Base-by-base conservation (phyloP, 371 early-diverging fungal species). In the Mucor piriformis region DNA sequence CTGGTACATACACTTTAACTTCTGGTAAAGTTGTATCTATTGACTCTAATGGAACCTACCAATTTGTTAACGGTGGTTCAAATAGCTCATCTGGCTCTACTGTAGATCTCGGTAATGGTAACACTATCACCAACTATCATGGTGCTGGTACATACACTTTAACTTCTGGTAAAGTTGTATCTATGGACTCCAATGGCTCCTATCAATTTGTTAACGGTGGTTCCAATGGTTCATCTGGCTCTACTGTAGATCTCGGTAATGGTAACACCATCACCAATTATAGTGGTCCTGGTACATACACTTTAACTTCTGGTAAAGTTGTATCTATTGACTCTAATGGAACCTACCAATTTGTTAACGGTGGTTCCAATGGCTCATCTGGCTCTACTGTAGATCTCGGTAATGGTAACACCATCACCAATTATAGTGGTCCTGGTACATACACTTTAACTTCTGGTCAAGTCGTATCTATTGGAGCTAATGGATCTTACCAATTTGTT, bases 1-100 rank as follows among this genome's bases (percentile, higher is more conserved):
- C 57, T 47, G 57, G 57, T 5, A 15, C 13, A 5, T 57, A 57
- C n/a, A 57, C 57, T 35, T 3, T 48, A 5, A 23, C 21, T 27
- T 35, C 46, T 3, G 48, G 48, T 7, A 57, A 57, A 27, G 49
- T 57, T 13, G 38, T 32, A 6, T 58, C 50, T 8, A 24, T 57
- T 11, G 38, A 34, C 10, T 13, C n/a, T 6, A 38, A 49, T 29
- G 57, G 57, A 3, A 12, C 51, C 0, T 50, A 29, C 29, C 29
- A 15, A 16, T 50, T 50, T 21, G 29, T 50, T 20, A 15, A 50
- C 18, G 50, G 50, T 1, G 29, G 29, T 6, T 29, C 29, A 4
- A 8, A 8, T 1, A 6, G 6, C 29, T 4, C 6, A 6, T 29
- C 29, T 29, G 29, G 29, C 8, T 29, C 29, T 6, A 29, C 29